Evolutionary conservation across 129 eudicot species (phyloP).

Genomic region (Flaveria bidentis): DNA sequence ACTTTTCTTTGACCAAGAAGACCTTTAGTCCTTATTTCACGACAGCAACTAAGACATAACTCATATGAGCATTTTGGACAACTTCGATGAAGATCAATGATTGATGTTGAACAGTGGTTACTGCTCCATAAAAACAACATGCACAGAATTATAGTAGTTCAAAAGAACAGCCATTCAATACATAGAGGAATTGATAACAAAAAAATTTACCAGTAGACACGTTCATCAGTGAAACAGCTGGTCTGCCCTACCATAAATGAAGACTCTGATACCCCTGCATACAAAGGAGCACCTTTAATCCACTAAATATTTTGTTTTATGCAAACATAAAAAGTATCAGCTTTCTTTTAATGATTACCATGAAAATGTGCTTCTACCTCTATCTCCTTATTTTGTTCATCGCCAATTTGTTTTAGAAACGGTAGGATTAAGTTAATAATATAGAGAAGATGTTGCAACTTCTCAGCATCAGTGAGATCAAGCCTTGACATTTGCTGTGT

Average conservation of each 20-base stretch:
- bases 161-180: neutral
- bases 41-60: slow-evolving; percentile 79
- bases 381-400: slow-evolving; percentile 74
- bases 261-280: slow-evolving; percentile 49
- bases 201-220: slow-evolving; percentile 69
- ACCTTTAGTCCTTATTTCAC: slow-evolving; percentile 57
- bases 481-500: slow-evolving; percentile 49
- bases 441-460: slow-evolving; percentile 62
- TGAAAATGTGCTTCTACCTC: slow-evolving; percentile 48
- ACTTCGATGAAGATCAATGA: slow-evolving; percentile 92
- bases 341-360: slow-evolving; percentile 44
- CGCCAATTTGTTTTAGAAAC: slow-evolving; percentile 45
- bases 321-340: neutral
- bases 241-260: slow-evolving; percentile 46
- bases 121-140: slow-evolving; percentile 41
- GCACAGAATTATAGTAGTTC: slow-evolving; percentile 19
- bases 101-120: slow-evolving; percentile 84
- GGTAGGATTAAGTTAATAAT: slow-evolving; percentile 46
- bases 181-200: slow-evolving; percentile 2
- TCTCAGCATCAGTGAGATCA: slow-evolving; percentile 48
- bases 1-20: slow-evolving; percentile 40
- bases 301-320: neutral
- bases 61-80: slow-evolving; percentile 83
- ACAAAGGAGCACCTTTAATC: slow-evolving; percentile 21
- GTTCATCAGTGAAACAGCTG: slow-evolving; percentile 58